These are phyloP conservation scores for Epichloe amarillans DNA, from an alignment of 2,329 filamentous ascomycete species.

Conservation along the genomic window DNA sequence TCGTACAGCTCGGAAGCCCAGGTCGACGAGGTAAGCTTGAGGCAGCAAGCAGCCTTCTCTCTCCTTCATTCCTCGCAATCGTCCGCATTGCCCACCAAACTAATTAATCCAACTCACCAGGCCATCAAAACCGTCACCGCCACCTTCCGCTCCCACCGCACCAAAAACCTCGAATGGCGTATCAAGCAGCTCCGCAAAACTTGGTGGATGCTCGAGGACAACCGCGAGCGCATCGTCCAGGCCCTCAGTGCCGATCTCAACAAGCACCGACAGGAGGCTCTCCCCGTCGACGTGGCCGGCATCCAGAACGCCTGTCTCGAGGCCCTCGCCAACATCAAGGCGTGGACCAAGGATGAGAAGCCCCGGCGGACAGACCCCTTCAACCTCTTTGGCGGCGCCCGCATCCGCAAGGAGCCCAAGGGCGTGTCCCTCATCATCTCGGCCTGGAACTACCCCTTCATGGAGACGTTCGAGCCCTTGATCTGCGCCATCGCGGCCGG, in stretches of 20 bases:
- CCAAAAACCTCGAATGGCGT: conserved; percentile 25
- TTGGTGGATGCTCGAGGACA: conserved; percentile 28
- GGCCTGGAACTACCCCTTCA: conserved; percentile 33
- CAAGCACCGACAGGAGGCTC: conserved; percentile 20
- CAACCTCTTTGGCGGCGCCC: conserved; percentile 17
- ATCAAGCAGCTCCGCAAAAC: conserved; percentile 27
- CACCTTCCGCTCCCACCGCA: conserved; percentile 11
- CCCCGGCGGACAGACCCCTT: conserved; percentile 15
- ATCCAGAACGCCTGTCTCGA: conserved; percentile 23
- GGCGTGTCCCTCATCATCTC: conserved; percentile 31
- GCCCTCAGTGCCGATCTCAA: conserved; percentile 23
- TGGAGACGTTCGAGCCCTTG: conserved; percentile 23
- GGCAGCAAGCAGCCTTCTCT: neutral
- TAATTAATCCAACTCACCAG: neutral
- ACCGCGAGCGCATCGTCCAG: conserved; percentile 18
- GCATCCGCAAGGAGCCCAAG: conserved; percentile 28
- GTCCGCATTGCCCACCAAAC: neutral
- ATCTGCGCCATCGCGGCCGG: conserved; percentile 31
- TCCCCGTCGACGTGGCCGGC: conserved; percentile 17
- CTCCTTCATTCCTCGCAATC: neutral
- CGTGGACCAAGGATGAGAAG: conserved; percentile 25
- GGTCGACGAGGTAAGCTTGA: conserved; percentile 5
- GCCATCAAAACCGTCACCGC: conserved; percentile 3
- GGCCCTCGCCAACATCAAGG: conserved; percentile 24
- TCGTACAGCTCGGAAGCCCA: conserved; percentile 6